Conservation (phyloP, 2,329 filamentous ascomycete genomes). For the Fusarium ambrosium region DNA sequence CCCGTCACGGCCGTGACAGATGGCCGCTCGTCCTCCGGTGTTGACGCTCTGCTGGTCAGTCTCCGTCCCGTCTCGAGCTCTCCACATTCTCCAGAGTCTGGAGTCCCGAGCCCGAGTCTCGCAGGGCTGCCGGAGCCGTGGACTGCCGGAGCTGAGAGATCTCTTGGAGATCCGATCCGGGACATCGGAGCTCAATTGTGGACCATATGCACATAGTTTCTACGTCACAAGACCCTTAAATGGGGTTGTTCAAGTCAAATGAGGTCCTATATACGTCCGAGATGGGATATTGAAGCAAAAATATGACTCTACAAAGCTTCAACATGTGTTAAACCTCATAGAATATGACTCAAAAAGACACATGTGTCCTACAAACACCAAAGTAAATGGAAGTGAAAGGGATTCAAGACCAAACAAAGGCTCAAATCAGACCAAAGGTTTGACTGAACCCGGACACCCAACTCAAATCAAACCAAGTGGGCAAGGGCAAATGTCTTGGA, state of each 20-base stretch:
- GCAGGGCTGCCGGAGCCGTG: slow-evolving; percentile 36
- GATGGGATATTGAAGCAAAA: background rate
- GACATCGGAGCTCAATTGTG: slow-evolving; percentile 36
- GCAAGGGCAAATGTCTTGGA: background rate
- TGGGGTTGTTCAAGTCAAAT: slow-evolving; percentile 27
- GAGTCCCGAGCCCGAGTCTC: slow-evolving; percentile 28
- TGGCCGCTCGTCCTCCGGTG: slow-evolving; percentile 18
- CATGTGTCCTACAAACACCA: slow-evolving; percentile 8
- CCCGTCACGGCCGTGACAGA: slow-evolving; percentile 20
- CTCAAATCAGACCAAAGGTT: slow-evolving; percentile 1
- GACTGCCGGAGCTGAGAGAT: slow-evolving; percentile 20
- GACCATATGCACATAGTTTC: slow-evolving; percentile 34
- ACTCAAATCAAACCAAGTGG: slow-evolving; percentile 2
- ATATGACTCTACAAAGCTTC: slow-evolving; percentile 1
- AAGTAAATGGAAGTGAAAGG: slow-evolving; percentile 6
- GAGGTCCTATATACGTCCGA: slow-evolving; percentile 12
- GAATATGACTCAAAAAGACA: slow-evolving; percentile 1
- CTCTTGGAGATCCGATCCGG: slow-evolving; percentile 26
- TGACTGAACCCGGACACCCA: background rate
- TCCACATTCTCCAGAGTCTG: slow-evolving; percentile 26
- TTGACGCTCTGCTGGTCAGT: slow-evolving; percentile 4
- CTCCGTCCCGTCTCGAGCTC: slow-evolving; percentile 27
- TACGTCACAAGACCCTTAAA: slow-evolving; percentile 36
- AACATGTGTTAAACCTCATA: slow-evolving; percentile 2
- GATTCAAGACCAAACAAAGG: background rate